phyloP scores from a whole-genome alignment of 805 yeast genomes.

The Saturnispora bothae region DNA sequence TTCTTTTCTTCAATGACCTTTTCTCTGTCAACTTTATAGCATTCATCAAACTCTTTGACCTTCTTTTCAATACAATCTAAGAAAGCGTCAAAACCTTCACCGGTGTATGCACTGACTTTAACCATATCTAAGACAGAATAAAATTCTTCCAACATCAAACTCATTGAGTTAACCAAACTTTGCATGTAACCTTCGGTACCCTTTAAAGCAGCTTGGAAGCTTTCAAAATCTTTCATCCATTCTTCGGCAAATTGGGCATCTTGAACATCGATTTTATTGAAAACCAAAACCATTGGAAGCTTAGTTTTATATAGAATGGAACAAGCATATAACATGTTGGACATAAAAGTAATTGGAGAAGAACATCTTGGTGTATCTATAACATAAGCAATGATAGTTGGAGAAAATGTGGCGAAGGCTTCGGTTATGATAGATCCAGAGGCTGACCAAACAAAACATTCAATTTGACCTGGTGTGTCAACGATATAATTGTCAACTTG shows the following conservation, averaged over 20 bases:
- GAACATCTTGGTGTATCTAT: slow-evolving; percentile 94
- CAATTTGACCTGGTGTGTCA: slow-evolving; percentile 98
- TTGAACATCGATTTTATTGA: slow-evolving; percentile 86
- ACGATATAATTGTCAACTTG: slow-evolving; percentile 61
- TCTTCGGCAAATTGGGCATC: slow-evolving; percentile 81
- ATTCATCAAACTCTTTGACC: slow-evolving; percentile 77
- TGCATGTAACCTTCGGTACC: slow-evolving; percentile 85
- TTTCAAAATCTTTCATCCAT: slow-evolving; percentile 97
- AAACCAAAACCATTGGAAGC: slow-evolving; percentile 92
- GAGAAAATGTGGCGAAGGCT: slow-evolving; percentile 90
- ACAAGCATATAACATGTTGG: slow-evolving; percentile 97
- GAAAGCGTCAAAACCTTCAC: slow-evolving; percentile 89
- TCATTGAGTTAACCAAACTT: slow-evolving; percentile 88
- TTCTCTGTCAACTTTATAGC: slow-evolving; percentile 79
- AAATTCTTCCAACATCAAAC: slow-evolving; percentile 91
- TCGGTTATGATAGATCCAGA: slow-evolving; percentile 95
- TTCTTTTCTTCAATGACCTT: slow-evolving; percentile 66
- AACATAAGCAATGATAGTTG: slow-evolving; percentile 90
- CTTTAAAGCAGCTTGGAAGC: slow-evolving; percentile 70
- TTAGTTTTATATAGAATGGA: slow-evolving; percentile 92
- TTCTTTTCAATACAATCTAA: slow-evolving; percentile 75
- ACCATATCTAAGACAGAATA: slow-evolving; percentile 88
- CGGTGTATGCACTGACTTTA: slow-evolving; percentile 87
- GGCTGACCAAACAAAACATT: slow-evolving; percentile 97
- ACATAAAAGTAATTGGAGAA: slow-evolving; percentile 93